Conservation (phyloP, 2,329 filamentous ascomycete genomes). For the Aspergillus costaricaensis region DNA sequence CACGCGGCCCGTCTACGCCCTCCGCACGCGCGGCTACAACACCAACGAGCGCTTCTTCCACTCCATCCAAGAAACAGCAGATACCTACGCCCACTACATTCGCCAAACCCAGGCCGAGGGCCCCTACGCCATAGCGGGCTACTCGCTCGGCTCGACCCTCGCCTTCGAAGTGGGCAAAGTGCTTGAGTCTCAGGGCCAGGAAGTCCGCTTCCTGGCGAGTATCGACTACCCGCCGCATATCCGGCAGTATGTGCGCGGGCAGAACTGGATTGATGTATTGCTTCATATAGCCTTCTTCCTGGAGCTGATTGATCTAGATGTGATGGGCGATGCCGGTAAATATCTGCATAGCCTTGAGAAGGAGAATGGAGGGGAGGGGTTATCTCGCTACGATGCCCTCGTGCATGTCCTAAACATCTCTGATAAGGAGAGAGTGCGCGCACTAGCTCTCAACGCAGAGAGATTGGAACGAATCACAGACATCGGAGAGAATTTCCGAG, state of each 20-base stretch:
- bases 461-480: not conserved
- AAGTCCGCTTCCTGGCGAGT: slow-evolving; percentile 39
- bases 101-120: slow-evolving; percentile 46
- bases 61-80: slow-evolving; percentile 41
- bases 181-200: slow-evolving; percentile 39
- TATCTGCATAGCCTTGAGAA: not conserved
- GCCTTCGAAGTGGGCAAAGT: slow-evolving; percentile 53
- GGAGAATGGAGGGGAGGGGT: not conserved
- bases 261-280: slow-evolving; percentile 7
- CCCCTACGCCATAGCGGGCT: slow-evolving; percentile 54
- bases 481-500: slow-evolving; percentile 9
- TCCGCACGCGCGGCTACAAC: slow-evolving; percentile 42
- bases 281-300: not conserved
- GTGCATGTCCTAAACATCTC: not conserved
- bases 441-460: not conserved
- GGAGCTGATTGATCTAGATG: not conserved
- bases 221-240: slow-evolving; percentile 13
- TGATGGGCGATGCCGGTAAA: not conserved
- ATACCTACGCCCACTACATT: slow-evolving; percentile 44
- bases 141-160: slow-evolving; percentile 51
- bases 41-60: slow-evolving; percentile 34
- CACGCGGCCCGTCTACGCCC: slow-evolving; percentile 50
- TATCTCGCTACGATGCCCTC: not conserved
- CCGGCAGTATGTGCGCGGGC: not conserved
- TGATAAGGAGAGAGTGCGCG: not conserved